These are phyloP conservation scores for Ambrosiella xylebori DNA, from an alignment of 2,329 filamentous ascomycete genomes.

Conservation along the genomic window DNA sequence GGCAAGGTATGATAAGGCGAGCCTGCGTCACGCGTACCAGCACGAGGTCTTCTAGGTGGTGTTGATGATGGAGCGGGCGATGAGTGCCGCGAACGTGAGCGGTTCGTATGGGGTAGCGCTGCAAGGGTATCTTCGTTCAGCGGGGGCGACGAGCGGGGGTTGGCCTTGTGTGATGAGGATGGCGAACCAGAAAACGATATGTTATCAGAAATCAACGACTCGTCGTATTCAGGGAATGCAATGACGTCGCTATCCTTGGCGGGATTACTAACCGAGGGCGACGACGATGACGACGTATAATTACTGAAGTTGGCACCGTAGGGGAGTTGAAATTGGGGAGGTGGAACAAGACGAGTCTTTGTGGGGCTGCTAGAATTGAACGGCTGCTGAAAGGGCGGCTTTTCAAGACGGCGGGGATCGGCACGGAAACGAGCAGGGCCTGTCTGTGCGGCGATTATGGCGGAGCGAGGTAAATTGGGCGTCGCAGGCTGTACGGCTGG, in stretches of 20 bases:
- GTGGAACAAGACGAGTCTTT: constrained; percentile 6
- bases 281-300: not conserved
- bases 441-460: constrained; percentile 15
- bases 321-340: constrained; percentile 10
- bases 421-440: constrained; percentile 13
- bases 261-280: not conserved
- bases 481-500: constrained; percentile 13
- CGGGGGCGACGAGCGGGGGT: constrained; percentile 11
- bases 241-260: constrained; percentile 7
- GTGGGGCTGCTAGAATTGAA: constrained; percentile 10
- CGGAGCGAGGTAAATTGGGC: constrained; percentile 12
- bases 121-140: constrained; percentile 10
- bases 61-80: constrained; percentile 11
- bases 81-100: constrained; percentile 12
- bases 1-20: constrained; percentile 10
- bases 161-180: constrained; percentile 4
- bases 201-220: constrained; percentile 5
- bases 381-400: constrained; percentile 12
- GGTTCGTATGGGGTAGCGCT: constrained; percentile 6
- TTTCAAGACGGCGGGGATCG: constrained; percentile 13
- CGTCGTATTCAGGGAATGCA: constrained; percentile 13
- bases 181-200: constrained; percentile 10
- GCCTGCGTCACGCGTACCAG: constrained; percentile 13
- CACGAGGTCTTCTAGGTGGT: constrained; percentile 11
- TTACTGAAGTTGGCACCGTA: constrained; percentile 13